Evolutionary conservation across 1,284 basidiomycete genomes (phyloP).

Genomic region (Malassezia restricta): DNA sequence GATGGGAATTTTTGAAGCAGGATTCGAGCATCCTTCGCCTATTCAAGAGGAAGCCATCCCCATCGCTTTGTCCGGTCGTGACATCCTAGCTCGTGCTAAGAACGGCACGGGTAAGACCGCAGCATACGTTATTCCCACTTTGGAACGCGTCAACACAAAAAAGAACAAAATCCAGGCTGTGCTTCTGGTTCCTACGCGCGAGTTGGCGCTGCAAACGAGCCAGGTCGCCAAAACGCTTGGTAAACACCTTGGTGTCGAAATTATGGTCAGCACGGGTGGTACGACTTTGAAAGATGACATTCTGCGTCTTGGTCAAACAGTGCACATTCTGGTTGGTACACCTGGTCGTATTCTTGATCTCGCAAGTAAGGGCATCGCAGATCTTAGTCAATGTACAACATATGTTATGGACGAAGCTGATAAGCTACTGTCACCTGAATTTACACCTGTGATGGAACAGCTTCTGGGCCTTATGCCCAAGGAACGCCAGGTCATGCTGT

Average conservation of each 20-base stretch:
- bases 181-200: conserved; percentile 44
- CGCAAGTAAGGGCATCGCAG: conserved; percentile 82
- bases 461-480: conserved; percentile 71
- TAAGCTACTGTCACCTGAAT: conserved; percentile 92
- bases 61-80: conserved; percentile 56
- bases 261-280: conserved; percentile 98
- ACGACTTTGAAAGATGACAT: conserved; percentile 98
- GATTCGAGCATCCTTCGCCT: conserved; percentile 84
- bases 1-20: conserved; percentile 46
- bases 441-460: conserved; percentile 96
- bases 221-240: conserved; percentile 96
- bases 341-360: conserved; percentile 92
- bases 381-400: conserved; percentile 82
- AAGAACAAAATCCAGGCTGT: conserved; percentile 72
- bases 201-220: conserved; percentile 58
- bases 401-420: conserved; percentile 84
- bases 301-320: conserved; percentile 66
- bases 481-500: conserved; percentile 92
- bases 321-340: conserved; percentile 92
- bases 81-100: conserved; percentile 59
- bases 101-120: conserved; percentile 63
- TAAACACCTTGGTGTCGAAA: conserved; percentile 85
- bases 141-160: conserved; percentile 78
- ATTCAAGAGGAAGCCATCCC: conserved; percentile 82
- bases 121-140: conserved; percentile 90